Percentiles rank a stretch among this genome's conserved stretches.
Conservation (phyloP, 2,329 filamentous ascomycete species). For the Sphaceloma murrayae region DNA sequence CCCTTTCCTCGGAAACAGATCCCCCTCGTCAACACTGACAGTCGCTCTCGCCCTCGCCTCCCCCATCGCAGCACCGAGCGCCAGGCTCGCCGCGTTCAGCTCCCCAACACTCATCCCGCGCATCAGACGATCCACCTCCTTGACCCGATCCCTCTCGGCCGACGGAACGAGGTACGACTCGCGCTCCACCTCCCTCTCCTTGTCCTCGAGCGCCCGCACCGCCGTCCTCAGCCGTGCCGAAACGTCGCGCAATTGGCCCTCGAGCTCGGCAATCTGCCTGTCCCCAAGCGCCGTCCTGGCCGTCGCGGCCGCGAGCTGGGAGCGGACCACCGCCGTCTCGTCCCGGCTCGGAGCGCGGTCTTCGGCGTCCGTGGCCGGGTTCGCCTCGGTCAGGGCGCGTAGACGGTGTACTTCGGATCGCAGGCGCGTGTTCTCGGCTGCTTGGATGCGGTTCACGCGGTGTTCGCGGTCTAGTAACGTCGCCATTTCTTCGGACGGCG, state of each 20-base stretch:
- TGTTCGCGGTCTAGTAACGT: conserved; percentile 13
- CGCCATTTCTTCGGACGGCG: conserved; percentile 1
- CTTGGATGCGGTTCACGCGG: conserved; percentile 16
- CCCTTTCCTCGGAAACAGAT: no score
- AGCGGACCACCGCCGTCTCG: not conserved
- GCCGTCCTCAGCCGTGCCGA: not conserved
- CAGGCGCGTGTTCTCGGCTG: not conserved
- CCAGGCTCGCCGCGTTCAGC: conserved; percentile 3
- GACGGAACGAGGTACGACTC: conserved; percentile 4
- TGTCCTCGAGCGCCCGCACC: not conserved
- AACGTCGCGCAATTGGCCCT: conserved; percentile 6
- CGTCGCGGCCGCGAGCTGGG: not conserved
- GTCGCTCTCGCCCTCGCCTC: conserved; percentile 1
- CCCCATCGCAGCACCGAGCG: conserved; percentile 5
- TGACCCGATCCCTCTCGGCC: not conserved
- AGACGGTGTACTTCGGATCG: conserved; percentile 6
- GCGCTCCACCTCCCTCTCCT: not conserved
- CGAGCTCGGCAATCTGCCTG: conserved; percentile 15
- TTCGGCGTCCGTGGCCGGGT: not conserved
- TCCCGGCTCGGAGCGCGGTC: not conserved
- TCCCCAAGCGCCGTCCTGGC: not conserved
- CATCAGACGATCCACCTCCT: not conserved
- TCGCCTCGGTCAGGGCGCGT: not conserved
- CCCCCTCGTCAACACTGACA: no score
- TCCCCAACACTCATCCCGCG: conserved; percentile 6